phyloP scores from a whole-genome alignment of 2,329 filamentous ascomycete genomes.

The Cryoendolithus antarcticus region DNA sequence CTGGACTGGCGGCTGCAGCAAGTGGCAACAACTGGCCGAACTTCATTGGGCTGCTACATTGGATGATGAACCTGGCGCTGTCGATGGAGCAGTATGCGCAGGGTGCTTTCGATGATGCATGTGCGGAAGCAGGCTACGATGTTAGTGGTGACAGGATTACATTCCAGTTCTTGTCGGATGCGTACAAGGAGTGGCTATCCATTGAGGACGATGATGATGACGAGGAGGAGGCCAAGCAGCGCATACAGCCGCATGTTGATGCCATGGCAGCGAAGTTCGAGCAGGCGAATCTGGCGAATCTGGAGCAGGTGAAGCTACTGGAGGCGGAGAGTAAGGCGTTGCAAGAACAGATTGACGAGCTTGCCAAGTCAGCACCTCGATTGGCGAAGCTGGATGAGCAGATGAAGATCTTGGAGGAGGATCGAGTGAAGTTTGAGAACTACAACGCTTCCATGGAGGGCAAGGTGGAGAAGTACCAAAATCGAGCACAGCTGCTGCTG shows the following conservation, averaged over 20 bases:
- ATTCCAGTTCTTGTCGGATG: slow-evolving; percentile 78
- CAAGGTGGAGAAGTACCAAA: slow-evolving; percentile 80
- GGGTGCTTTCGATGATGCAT: slow-evolving; percentile 80
- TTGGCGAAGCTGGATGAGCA: slow-evolving; percentile 74
- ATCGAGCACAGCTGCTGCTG: slow-evolving; percentile 67
- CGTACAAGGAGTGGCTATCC: slow-evolving; percentile 86
- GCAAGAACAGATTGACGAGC: slow-evolving; percentile 73
- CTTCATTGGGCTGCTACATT: slow-evolving; percentile 85
- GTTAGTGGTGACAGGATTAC: slow-evolving; percentile 84
- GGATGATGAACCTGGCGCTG: slow-evolving; percentile 96
- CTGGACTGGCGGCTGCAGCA: slow-evolving; percentile 80
- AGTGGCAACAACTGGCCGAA: slow-evolving; percentile 96
- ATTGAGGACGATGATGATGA: slow-evolving; percentile 67
- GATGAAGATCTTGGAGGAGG: slow-evolving; percentile 87
- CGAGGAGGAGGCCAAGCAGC: slow-evolving; percentile 68
- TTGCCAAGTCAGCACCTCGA: slow-evolving; percentile 77
- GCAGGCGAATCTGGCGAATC: slow-evolving; percentile 68
- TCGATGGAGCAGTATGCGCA: slow-evolving; percentile 77
- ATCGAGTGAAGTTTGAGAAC: slow-evolving; percentile 87
- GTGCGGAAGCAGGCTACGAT: slow-evolving; percentile 75
- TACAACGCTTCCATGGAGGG: slow-evolving; percentile 79
- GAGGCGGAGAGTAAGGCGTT: slow-evolving; percentile 76
- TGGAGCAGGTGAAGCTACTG: slow-evolving; percentile 69
- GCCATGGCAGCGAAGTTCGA: slow-evolving; percentile 84
- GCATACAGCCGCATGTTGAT: slow-evolving; percentile 72